Evolutionary conservation across 306 rosid species (phyloP), one percentile per base, ranked within the genome.

Genomic region (Lablab purpureus): DNA sequence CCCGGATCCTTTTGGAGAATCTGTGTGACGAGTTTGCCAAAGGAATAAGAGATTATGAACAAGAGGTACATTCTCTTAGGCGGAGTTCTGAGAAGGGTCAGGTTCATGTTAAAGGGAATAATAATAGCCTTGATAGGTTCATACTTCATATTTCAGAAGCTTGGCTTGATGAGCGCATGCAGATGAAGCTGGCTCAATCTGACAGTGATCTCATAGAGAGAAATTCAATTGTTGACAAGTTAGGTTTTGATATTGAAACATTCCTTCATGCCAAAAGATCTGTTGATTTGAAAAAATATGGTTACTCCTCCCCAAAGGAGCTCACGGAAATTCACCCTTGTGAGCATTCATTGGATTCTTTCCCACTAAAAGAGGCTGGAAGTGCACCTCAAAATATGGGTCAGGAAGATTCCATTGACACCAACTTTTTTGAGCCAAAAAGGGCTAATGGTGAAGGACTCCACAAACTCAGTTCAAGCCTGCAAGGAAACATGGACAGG

Each of bases 111-210:
- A 55, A 81, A 37, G 74, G 59, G 56, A 72, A 73, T 23, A 79
- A 74, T 30, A 77, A 74, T 63, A 71, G 72, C 27, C 69, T 68
- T 60, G 94, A 91, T 75, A 81, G 85, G 63, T 68, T 90, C 52
- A 77, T 93, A 81, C 93, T 89, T 67, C 92, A 88, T 66, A 86
- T 93, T 70, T 91, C 98, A 18, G 97, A 93, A 87, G 93, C 93
- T 13, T 93, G 98, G 98, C 91, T 93, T 46, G 98, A 93, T 34
- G 97, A 93, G 85, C 89, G 94, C 52, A 75, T 79, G 83, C 98
- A 90, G 76, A 87, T 88, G 97, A 88, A 86, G 86, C 54, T 78
- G 51, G 80, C 83, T 0, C 79, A 84, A 84, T 67, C 84, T 7
- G 77, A 49, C 30, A 72, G 63, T 13, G 64, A 82, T 78, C 37